Conservation (phyloP, 768 basidiomycete species). For the Cystobasidium tubakii region DNA sequence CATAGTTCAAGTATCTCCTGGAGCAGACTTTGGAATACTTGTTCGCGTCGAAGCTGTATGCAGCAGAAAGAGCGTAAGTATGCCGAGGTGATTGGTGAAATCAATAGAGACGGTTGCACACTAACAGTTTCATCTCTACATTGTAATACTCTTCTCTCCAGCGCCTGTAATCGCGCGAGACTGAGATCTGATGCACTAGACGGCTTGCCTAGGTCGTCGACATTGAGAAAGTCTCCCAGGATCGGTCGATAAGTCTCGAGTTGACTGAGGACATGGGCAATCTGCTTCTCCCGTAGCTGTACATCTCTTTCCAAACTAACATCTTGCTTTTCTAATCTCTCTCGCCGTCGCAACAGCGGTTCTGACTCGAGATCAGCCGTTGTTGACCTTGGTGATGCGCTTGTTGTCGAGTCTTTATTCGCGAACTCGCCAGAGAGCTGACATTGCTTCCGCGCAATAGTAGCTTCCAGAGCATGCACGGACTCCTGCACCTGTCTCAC, state of each 20-base stretch:
- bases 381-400: not conserved
- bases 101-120: too few species aligned
- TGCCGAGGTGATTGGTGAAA: not conserved
- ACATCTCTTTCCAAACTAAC: not conserved
- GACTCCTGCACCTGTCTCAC: slow-evolving; percentile 13
- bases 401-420: not conserved
- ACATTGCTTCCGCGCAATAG: not conserved
- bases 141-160: slow-evolving; percentile 5
- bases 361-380: not conserved
- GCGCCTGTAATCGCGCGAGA: not conserved
- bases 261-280: not conserved
- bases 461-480: not conserved
- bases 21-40: not conserved
- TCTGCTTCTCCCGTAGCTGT: slow-evolving; percentile 4
- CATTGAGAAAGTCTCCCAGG: slow-evolving; percentile 16
- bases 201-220: not conserved
- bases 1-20: slow-evolving; percentile 1
- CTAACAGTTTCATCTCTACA: slow-evolving; percentile 23
- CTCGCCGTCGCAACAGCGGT: not conserved
- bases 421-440: not conserved
- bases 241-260: slow-evolving; percentile 30
- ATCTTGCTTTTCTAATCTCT: slow-evolving; percentile 19
- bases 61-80: not conserved
- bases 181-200: not conserved
- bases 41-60: slow-evolving; percentile 11